Evolutionary conservation across 1,284 basidiomycete genomes (phyloP), one percentile per base, ranked within the genome.

Genomic region (Hymenochaete sp.): DNA sequence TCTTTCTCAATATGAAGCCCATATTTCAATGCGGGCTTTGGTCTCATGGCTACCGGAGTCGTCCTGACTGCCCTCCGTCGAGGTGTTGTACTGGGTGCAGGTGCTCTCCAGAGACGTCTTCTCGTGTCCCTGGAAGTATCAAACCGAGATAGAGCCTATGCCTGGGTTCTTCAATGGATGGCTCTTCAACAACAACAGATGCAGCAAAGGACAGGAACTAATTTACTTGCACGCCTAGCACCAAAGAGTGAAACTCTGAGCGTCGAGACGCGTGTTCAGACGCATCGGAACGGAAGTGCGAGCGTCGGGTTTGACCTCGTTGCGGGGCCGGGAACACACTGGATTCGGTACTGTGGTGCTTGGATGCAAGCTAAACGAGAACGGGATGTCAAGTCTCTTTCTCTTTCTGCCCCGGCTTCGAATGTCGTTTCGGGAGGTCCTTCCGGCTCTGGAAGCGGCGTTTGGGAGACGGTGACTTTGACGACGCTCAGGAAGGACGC

Each of bases 101-200:
- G 75, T 3, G 73, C 85, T 26, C 79, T 93, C 33, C 92, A 89
- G 48, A 74, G 96, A 19, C 79, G 95, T 25, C 73, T 99, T 68
- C 80, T 98, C 41, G 93, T 98, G 35, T 86, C 91, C 4, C 77
- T 98, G 38, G 96, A 99, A 67, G 93, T 99, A 55, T 91, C 90
- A 42, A 97, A 93, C 57, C 92, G 93, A 59, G 96, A 99, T 62
- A 82, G 78, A 22, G 75, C 93, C 2, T 98, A 98, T 62, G 85
- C 91, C 28, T 98, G 96, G 93, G 95, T 98, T 62, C 78, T 99
- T 24, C 74, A 87, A 51, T 99, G 96, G 96, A 92, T 98, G 88
- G 82, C 92, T 24, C 14, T 36, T 2, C 75, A 74, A 48, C 75
- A 78, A 56, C 63, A 74, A 33, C 59, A 59, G 50, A 11, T 8